A percentile compares a stretch with the other conserved stretches of the same genome.
Evolutionary conservation across 2,329 filamentous ascomycete genomes (phyloP).

Genomic region (Hirsutella minnesotensis): DNA sequence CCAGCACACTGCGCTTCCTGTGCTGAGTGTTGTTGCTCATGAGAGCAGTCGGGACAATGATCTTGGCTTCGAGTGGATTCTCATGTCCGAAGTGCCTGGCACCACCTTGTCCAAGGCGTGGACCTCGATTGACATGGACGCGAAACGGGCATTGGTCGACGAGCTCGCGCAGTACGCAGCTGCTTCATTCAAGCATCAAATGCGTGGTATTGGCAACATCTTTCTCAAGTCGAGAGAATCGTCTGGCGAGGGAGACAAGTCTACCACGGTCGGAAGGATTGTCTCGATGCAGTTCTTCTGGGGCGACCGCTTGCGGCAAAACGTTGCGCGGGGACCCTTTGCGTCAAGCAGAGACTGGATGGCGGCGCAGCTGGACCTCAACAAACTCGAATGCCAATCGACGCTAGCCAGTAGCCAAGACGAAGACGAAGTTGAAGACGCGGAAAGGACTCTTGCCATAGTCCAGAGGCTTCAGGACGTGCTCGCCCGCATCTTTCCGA

Average conservation of each 20-base stretch:
- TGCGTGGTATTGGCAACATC: conserved; percentile 12
- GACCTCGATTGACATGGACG: conserved; percentile 6
- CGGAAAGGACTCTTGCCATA: conserved; percentile 12
- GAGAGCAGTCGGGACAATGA: conserved; percentile 17
- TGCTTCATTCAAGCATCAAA: conserved; percentile 12
- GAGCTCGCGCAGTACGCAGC: conserved; percentile 4
- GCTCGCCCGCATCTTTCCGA: conserved; percentile 18
- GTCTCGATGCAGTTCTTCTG: conserved; percentile 23
- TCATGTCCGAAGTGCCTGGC: conserved; percentile 21
- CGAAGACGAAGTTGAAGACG: conserved; percentile 18
- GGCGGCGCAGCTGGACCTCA: conserved; percentile 11
- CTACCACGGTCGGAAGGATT: conserved; percentile 12
- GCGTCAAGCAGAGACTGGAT: conserved; percentile 23
- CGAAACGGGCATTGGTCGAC: conserved; percentile 1
- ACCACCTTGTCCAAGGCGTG: conserved; percentile 15
- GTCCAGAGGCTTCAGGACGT: conserved; percentile 15
- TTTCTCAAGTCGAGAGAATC: conserved; percentile 3
- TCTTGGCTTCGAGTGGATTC: conserved; percentile 28
- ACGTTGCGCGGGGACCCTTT: conserved; percentile 23
- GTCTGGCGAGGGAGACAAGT: not conserved
- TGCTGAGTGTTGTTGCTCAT: conserved; percentile 20
- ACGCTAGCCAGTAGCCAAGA: conserved; percentile 6
- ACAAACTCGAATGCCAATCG: conserved; percentile 1
- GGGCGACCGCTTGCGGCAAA: conserved; percentile 15
- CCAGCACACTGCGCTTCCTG: conserved; percentile 16